Evolutionary conservation across 495 filamentous ascomycete genomes (phyloP), one percentile per base, ranked within the genome.

Genomic region (Penicillium paradoxum): DNA sequence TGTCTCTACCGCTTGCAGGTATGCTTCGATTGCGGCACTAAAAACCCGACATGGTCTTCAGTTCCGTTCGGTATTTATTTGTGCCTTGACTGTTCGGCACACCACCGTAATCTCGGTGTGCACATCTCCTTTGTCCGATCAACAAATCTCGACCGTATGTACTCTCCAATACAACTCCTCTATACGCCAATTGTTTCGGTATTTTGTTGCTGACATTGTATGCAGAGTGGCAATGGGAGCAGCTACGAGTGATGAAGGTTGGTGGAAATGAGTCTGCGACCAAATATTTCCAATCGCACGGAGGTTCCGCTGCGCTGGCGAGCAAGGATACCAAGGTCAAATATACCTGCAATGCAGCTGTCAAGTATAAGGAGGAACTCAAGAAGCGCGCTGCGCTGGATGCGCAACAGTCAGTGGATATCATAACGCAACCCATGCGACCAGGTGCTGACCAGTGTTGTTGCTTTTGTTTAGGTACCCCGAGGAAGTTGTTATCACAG

Each of bases 151-250:
- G 93, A 98, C 71, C 89, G 93, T 98, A 89, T 64, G 91, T 72
- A 49, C 21, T n/a, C 36, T 24, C 3, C 42, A 15, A 39, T 18
- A 27, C 42, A 48, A 34, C 38, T 42, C 24, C 40, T 42, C 9
- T 14, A 13, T n/a, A 22, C 17, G 39, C 10, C 4, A 50, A 19
- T 40, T 6, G 34, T 21, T 25, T 11, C 17, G 19, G 27, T 33
- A 25, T 25, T 13, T n/a, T 15, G 34, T 27, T 27, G 50, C 60
- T 72, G 56, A 72, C 17, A 11, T 33, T 4, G 9, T 33, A 36
- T 45, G 44, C 63, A 98, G 93, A 95, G 76, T 98, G 95, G 95
- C 89, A 96, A 87, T 97, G 93, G 92, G 91, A 97, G 64, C 91
- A 97, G 65, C 82, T 98, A 29, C 87, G 93, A 36, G 71, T 88